A percentile compares a stretch with the other conserved stretches of the same genome.
These are phyloP conservation scores for Beverwykella pulmonaria DNA, from an alignment of 495 filamentous ascomycete genomes.

Conservation along the genomic window DNA sequence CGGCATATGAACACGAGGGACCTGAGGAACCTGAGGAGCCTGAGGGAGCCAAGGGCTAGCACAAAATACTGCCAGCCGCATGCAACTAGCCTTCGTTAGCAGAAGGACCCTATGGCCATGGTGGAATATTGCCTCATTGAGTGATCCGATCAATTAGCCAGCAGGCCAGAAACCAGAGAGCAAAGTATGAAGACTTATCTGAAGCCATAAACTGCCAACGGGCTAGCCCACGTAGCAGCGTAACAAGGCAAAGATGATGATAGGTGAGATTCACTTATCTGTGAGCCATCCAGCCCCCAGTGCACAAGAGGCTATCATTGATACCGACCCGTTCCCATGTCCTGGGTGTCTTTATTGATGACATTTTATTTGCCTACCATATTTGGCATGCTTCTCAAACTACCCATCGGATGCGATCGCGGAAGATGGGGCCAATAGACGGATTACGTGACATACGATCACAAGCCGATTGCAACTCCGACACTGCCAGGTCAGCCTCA, in stretches of 20 bases:
- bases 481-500: constrained; percentile 50
- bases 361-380: constrained; percentile 57
- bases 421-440: not conserved
- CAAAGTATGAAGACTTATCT: constrained; percentile 55
- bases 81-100: constrained; percentile 45
- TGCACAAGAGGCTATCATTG: constrained; percentile 39
- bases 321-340: constrained; percentile 41
- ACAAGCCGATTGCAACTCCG: constrained; percentile 55
- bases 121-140: constrained; percentile 7
- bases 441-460: constrained; percentile 53
- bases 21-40: no score
- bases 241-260: not conserved
- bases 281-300: constrained; percentile 40
- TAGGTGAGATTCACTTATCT: constrained; percentile 32
- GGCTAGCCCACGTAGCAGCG: not conserved
- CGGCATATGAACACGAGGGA: constrained; percentile 39
- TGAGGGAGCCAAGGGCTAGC: constrained; percentile 70
- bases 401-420: not conserved
- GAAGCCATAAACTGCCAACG: constrained; percentile 19
- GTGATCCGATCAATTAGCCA: constrained; percentile 55
- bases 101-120: not conserved
- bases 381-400: not conserved
- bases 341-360: constrained; percentile 40
- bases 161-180: constrained; percentile 65
- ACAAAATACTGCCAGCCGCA: constrained; percentile 80